Evolutionary conservation across 225 moss, liverwort and hornwort genomes (phyloP), one percentile per base, ranked within the genome.

Genomic region (Climacium dendroides): DNA sequence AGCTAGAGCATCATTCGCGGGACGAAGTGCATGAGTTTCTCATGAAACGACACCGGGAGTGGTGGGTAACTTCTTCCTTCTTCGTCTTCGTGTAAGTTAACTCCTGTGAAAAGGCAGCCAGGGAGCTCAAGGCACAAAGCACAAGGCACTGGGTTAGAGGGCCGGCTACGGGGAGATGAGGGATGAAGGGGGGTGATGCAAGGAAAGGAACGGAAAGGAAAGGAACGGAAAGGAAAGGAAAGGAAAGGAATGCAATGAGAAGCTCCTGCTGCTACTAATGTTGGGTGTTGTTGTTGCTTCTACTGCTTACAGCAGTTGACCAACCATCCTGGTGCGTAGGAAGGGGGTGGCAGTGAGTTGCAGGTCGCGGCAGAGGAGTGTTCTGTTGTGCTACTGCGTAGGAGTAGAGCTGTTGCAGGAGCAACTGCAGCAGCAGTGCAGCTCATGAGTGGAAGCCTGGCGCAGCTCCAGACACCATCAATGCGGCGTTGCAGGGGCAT

Each of bases 381-480:
- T 81, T 87, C 80, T 87, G 87, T 72, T 87, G 67, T 43, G 82
- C 39, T 55, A 58, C 26, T 37, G 79, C 23, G 2, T 25, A 52
- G 66, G 81, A 39, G 87, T 11, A 61, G 88, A 66, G 88, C 84
- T 80, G 86, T 54, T 86, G 86, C 78, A 86, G 86, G 55, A 65
- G 88, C 83, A 64, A 80, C 81, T 72, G 72, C 73, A 81, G 87
- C 62, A 74, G 87, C 83, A 82, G 78, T 88, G 88, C 90, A 91
- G 91, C 91, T 93, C 91, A 91, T 93, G 93, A 93, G 93, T 93
- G 91, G 91, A 76, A 45, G 70, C 83, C 88, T 88, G 88, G 60
- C 83, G 78, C 50, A 22, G 78, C 29, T 25, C 53, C 91, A 91
- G 91, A 90, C 91, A 90, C 81, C 88, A 91, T 93, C 78, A 93